phyloP scores from a whole-genome alignment of 371 early-diverging fungal genomes.

The Dinochytrium kinnereticum region DNA sequence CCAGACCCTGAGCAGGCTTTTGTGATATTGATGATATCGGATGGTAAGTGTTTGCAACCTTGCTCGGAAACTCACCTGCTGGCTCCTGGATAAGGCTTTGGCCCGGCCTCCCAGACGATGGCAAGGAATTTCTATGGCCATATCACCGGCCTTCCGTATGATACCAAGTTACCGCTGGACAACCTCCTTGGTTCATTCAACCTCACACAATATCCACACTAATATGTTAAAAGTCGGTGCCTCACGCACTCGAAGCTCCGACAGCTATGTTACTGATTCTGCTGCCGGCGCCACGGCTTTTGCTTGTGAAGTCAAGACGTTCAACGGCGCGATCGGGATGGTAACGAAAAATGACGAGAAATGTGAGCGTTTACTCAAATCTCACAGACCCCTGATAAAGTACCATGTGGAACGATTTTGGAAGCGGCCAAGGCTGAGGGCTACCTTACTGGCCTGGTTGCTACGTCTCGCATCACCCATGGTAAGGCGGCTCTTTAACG shows the following conservation, averaged over 20 bases:
- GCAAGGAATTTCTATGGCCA: constrained; percentile 78
- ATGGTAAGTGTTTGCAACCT: constrained; percentile 56
- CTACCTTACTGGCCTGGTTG: constrained; percentile 88
- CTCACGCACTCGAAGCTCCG: constrained; percentile 82
- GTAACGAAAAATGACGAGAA: no score
- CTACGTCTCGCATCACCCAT: constrained; percentile 90
- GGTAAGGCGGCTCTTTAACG: constrained; percentile 68
- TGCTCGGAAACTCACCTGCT: not conserved
- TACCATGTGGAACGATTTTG: constrained; percentile 89
- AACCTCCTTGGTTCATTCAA: constrained; percentile 61
- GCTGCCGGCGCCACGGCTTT: constrained; percentile 97
- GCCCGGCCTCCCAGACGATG: constrained; percentile 92
- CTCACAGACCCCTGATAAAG: constrained; percentile 42
- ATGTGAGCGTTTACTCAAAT: not conserved
- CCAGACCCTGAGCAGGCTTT: not conserved
- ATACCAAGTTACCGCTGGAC: constrained; percentile 72
- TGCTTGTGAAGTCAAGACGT: constrained; percentile 81
- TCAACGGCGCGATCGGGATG: constrained; percentile 83
- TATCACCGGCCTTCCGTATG: constrained; percentile 54
- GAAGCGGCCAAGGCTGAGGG: constrained; percentile 88
- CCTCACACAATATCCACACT: not conserved
- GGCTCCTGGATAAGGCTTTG: constrained; percentile 41
- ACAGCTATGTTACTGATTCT: constrained; percentile 88
- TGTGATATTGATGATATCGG: constrained; percentile 92
- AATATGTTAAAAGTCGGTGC: constrained; percentile 63